A percentile compares a stretch with the other conserved stretches of the same genome.
These are phyloP conservation scores for Thalassiosira mediterranea DNA, from an alignment of 352 stramenopile genomes.

Conservation along the genomic window DNA sequence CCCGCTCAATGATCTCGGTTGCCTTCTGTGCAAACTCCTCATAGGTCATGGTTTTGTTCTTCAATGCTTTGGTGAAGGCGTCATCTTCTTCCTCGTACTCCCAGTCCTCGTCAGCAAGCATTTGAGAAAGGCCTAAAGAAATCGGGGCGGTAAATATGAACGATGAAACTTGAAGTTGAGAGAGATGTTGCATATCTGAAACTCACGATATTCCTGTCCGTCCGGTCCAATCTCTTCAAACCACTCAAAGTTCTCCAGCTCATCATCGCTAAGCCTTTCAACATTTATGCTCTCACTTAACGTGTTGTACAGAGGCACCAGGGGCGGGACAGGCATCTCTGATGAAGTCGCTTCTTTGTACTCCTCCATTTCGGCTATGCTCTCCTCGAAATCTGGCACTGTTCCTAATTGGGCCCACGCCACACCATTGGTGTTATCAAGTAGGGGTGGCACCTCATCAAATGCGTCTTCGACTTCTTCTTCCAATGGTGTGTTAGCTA, in stretches of 20 bases:
- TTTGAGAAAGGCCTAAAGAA: conserved; percentile 57
- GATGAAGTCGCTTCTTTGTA: conserved; percentile 6
- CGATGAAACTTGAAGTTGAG: no score
- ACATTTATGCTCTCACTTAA: conserved; percentile 1
- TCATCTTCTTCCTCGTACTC: conserved; percentile 43
- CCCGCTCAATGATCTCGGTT: conserved; percentile 56
- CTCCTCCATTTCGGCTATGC: conserved; percentile 37
- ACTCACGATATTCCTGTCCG: conserved; percentile 62
- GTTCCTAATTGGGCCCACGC: conserved; percentile 16
- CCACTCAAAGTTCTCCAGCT: conserved; percentile 52
- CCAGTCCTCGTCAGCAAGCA: conserved; percentile 71
- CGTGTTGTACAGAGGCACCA: neutral
- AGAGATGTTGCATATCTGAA: conserved; percentile 15
- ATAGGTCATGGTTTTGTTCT: conserved; percentile 56
- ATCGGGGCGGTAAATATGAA: no score
- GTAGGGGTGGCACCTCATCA: conserved; percentile 4
- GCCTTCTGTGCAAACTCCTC: conserved; percentile 62
- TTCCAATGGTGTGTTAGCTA: no score
- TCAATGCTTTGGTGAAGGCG: conserved; percentile 10
- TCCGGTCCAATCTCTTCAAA: conserved; percentile 67
- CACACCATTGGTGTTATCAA: conserved; percentile 30
- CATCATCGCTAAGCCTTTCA: conserved; percentile 12
- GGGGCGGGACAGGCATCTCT: neutral
- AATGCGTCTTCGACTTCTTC: conserved; percentile 6
- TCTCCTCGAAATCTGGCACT: conserved; percentile 49